Evolutionary conservation across 1,284 basidiomycete species (phyloP).

Genomic region (Butyriboletus appendiculatus): DNA sequence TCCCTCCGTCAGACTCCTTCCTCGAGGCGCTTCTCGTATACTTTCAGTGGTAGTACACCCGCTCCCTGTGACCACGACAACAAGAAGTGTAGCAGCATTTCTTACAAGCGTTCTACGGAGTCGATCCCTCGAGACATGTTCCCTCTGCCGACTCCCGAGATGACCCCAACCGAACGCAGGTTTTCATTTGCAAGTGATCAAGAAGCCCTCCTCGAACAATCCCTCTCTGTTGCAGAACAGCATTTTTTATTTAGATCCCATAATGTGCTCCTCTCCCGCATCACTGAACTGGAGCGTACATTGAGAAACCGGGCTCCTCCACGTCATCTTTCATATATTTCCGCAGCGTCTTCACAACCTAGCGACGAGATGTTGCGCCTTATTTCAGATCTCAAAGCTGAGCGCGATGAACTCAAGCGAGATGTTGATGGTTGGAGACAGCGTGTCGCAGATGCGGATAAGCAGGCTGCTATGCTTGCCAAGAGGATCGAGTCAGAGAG

Average conservation of each 20-base stretch:
- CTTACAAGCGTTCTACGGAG: conserved; percentile 59
- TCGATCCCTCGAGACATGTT: conserved; percentile 40
- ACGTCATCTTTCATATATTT: conserved; percentile 52
- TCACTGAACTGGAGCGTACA: conserved; percentile 74
- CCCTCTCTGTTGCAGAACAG: conserved; percentile 66
- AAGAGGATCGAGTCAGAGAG: conserved; percentile 70
- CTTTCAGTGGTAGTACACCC: conserved; percentile 9
- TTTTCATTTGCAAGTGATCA: conserved; percentile 43
- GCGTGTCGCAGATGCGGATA: conserved; percentile 68
- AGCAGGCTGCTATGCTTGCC: conserved; percentile 55
- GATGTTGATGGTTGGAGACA: conserved; percentile 77
- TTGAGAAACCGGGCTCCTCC: conserved; percentile 53
- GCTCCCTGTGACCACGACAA: conserved; percentile 9
- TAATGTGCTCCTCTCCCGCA: conserved; percentile 73
- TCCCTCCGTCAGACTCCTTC: conserved; percentile 14
- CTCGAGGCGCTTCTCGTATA: conserved; percentile 22
- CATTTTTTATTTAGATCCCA: conserved; percentile 83
- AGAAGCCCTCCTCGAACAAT: conserved; percentile 43
- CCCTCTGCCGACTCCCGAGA: conserved; percentile 68
- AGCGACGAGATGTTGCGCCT: conserved; percentile 74
- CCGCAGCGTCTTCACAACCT: conserved; percentile 46
- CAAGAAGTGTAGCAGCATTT: conserved; percentile 63
- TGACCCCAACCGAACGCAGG: conserved; percentile 61
- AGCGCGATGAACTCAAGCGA: conserved; percentile 75
- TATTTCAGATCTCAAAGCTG: conserved; percentile 72